phyloP scores from a whole-genome alignment of 768 basidiomycete species.

The Coprinellus micaceus region DNA sequence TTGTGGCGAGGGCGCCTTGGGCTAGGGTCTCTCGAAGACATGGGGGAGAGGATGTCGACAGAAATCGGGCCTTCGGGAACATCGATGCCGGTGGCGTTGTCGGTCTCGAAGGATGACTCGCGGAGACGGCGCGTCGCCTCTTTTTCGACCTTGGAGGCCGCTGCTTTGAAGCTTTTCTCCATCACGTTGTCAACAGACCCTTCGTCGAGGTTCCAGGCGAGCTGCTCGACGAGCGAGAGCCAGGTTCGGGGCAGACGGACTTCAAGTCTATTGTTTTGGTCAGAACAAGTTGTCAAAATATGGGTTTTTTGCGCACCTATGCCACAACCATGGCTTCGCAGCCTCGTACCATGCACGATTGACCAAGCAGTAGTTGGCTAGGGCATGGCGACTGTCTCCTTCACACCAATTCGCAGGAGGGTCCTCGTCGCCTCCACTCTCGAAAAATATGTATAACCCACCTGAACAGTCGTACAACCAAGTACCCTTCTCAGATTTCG shows the following conservation, averaged over 20 bases:
- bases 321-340: conserved; percentile 88
- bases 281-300: conserved; percentile 3
- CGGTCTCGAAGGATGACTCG: conserved; percentile 54
- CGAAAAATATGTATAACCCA: no score
- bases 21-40: conserved; percentile 79
- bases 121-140: conserved; percentile 52
- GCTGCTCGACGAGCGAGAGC: conserved; percentile 77
- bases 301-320: conserved; percentile 39
- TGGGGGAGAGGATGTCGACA: conserved; percentile 72
- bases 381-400: conserved; percentile 55
- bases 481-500: no score
- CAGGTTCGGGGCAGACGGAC: conserved; percentile 81
- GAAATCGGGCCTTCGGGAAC: conserved; percentile 70
- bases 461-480: no score
- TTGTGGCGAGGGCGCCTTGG: conserved; percentile 71
- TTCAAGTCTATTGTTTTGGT: conserved; percentile 45
- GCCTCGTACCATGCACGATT: conserved; percentile 76
- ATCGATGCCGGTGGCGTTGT: conserved; percentile 47
- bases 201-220: conserved; percentile 69
- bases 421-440: no score
- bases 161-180: conserved; percentile 64
- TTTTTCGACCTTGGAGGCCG: conserved; percentile 41
- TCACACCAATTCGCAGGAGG: conserved; percentile 73
- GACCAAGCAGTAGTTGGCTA: conserved; percentile 71
- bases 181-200: conserved; percentile 62